phyloP scores from a whole-genome alignment of 345 rosid species.

The Cardiospermum halicacabum region DNA sequence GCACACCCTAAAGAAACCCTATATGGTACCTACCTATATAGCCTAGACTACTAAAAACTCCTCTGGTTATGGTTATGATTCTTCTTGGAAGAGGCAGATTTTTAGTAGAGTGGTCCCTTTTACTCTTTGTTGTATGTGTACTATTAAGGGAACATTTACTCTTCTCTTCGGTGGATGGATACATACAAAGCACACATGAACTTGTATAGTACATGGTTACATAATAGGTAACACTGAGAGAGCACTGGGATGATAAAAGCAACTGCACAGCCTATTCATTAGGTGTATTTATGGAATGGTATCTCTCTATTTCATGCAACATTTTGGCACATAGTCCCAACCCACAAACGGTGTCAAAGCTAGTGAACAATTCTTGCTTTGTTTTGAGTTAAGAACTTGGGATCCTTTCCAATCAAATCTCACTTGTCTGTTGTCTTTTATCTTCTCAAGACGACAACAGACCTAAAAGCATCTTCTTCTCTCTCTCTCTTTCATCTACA shows the following conservation, averaged over 20 bases:
- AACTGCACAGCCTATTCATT: constrained; percentile 5
- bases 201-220: neutral
- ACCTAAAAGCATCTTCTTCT: neutral
- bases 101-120: constrained; percentile 9
- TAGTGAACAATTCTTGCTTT: neutral
- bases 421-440: constrained; percentile 6
- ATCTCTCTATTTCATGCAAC: neutral
- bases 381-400: neutral
- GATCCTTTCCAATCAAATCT: constrained; percentile 10
- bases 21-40: too few relatives aligned
- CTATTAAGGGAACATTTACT: constrained; percentile 7
- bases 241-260: neutral
- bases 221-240: constrained; percentile 13
- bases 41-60: neutral
- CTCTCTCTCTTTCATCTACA: neutral
- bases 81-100: neutral
- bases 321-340: neutral
- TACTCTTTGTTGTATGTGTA: neutral
- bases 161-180: neutral
- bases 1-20: constrained; percentile 11
- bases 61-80: constrained; percentile 1
- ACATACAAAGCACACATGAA: neutral
- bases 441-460: neutral
- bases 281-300: constrained; percentile 2
- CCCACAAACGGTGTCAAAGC: neutral